Evolutionary conservation across 1,284 basidiomycete species (phyloP).

Genomic region (Amylostereum chailletii): DNA sequence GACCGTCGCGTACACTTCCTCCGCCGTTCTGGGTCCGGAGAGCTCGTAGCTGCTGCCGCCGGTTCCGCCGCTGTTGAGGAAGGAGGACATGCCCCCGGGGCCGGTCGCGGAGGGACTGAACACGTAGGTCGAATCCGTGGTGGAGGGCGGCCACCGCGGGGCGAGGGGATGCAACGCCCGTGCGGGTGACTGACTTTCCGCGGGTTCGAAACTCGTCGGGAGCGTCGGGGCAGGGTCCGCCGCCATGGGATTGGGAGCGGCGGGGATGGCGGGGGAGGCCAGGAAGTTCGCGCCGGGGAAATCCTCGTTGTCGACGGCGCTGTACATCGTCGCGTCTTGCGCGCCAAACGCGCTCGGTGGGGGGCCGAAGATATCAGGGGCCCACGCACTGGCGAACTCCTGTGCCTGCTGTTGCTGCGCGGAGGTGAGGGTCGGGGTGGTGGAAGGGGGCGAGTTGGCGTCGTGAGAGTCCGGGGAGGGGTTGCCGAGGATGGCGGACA

Average conservation of each 20-base stretch:
- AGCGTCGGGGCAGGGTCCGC: neutral
- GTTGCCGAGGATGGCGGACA: conserved; percentile 84
- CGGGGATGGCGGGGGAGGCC: conserved; percentile 7
- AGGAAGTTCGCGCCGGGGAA: conserved; percentile 7
- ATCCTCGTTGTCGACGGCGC: neutral
- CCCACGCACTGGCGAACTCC: conserved; percentile 10
- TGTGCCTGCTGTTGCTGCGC: no score
- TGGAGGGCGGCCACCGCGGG: conserved; percentile 12
- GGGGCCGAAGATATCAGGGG: conserved; percentile 1
- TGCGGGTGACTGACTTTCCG: neutral
- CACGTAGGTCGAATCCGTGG: conserved; percentile 13
- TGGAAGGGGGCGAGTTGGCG: conserved; percentile 28
- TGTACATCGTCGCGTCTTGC: neutral
- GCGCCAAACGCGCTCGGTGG: neutral
- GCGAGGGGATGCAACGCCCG: conserved; percentile 11
- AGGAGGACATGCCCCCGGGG: neutral
- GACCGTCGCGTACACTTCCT: conserved; percentile 59
- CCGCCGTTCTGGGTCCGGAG: conserved; percentile 22
- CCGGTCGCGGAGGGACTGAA: neutral
- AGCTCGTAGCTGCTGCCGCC: conserved; percentile 9
- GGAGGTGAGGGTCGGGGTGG: conserved; percentile 2
- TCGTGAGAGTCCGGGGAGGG: conserved; percentile 49
- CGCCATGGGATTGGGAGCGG: neutral
- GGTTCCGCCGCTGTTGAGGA: conserved; percentile 9
- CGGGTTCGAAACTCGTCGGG: neutral